Base-by-base conservation (phyloP, 805 yeast species). In the Ogataea degrootiae region DNA sequence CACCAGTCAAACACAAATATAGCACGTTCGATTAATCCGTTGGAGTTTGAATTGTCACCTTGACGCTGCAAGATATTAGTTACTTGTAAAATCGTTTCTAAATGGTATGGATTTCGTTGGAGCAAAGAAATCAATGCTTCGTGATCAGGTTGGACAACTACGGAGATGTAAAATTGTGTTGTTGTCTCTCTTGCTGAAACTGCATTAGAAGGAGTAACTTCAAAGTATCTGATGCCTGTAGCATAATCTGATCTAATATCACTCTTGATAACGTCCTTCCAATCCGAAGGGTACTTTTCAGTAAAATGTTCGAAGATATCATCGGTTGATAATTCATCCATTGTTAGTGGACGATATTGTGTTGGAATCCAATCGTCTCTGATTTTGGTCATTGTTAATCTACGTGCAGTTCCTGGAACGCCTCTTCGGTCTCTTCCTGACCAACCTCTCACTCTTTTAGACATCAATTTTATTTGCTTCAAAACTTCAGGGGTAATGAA, bases 281-380 rank as follows among this genome's bases (percentile, higher is more conserved):
- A 77, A 53, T 76, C 80, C 23, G 68, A 64, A 15, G 63, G 54
- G 21, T 54, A 62, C 16, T 40, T 52, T 45, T 43, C 60, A 53
- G 66, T 70, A 63, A 66, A 62, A 50, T 57, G 63, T 52, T 73
- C 55, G 2, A 77, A 52, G 9, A 78, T 78, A 14, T 78, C 78
- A 1, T 62, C 65, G 0, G 50, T 48, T 0, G 59, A 62, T 11
- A 84, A 51, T 55, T 80, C 82, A 14, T 78, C 81, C 87, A 85
- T 80, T 0, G 65, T 57, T 37, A 87, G 57, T 14, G 85, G 84
- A 50, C 81, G 83, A 47, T 74, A 72, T 26, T 75, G 67, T 0
- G 87, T 79, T 1, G 96, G 96, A 7, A 86, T 60, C 87, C 91
- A 87, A 60, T 86, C 91, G 50, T 85, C 90, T 60, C 85, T 77